phyloP scores from a whole-genome alignment of 805 yeast species.

The Ascoidea asiatica region DNA sequence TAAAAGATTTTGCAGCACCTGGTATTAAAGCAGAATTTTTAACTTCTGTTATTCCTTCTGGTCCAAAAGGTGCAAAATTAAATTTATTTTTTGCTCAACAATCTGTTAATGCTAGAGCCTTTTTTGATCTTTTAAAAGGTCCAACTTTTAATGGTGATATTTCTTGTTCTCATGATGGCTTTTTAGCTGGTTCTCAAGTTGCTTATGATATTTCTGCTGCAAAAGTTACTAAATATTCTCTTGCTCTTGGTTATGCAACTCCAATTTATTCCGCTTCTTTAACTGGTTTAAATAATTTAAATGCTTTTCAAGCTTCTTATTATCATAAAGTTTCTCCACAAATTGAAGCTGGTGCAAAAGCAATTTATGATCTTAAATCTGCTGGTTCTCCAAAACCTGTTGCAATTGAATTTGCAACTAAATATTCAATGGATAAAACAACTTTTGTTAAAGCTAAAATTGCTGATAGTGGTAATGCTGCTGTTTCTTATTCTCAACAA shows the following conservation, averaged over 20 bases:
- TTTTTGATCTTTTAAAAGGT: constrained; percentile 90
- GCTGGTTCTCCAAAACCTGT: constrained; percentile 66
- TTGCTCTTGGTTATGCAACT: constrained; percentile 86
- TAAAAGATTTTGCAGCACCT: constrained; percentile 83
- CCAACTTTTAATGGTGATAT: constrained; percentile 93
- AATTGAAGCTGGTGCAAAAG: constrained; percentile 97
- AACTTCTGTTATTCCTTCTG: constrained; percentile 76
- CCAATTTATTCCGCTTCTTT: constrained; percentile 62
- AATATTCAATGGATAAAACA: constrained; percentile 77
- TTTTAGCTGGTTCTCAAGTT: constrained; percentile 93
- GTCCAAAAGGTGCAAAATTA: constrained; percentile 75
- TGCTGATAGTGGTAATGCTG: constrained; percentile 90
- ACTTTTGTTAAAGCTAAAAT: constrained; percentile 94
- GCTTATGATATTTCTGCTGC: constrained; percentile 93
- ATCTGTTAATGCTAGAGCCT: constrained; percentile 85
- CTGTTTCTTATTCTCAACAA: constrained; percentile 86
- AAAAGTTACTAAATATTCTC: constrained; percentile 84
- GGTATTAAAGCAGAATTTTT: constrained; percentile 89
- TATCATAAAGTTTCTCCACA: constrained; percentile 87
- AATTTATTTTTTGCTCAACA: constrained; percentile 88
- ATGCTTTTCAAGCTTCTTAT: constrained; percentile 88
- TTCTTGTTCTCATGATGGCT: constrained; percentile 90
- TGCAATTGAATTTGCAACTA: constrained; percentile 90
- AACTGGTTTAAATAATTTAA: constrained; percentile 77
- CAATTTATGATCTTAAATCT: constrained; percentile 79